Evolutionary conservation across 2,329 filamentous ascomycete genomes (phyloP), one percentile per base, ranked within the genome.

Genomic region (Camillea tinctor): DNA sequence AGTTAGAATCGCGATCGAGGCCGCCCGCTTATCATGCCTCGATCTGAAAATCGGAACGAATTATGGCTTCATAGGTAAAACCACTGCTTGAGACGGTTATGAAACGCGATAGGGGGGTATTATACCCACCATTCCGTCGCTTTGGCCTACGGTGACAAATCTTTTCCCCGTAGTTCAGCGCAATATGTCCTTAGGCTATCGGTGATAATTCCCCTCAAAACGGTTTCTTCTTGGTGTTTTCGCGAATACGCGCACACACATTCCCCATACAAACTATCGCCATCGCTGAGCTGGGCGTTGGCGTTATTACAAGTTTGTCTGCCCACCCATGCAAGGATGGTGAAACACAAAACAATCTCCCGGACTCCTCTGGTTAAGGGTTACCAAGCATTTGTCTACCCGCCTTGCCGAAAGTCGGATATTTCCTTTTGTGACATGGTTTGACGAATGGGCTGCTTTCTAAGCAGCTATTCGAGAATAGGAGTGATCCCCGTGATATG

Each of bases 1-100:
- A 44, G 13, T 15, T 17, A 11, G 17, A 44, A 44, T 44, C 36
- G 36, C n/a, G 17, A 44, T 44, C 36, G 36, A 21, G 52, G 30
- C 48, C 24, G 19, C 52, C 54, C 40, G 52, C 54, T 52, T 36
- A 9, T 44, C 40, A 40, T 36, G 60, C 50, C 60, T 49, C 49
- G 57, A 61, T 62, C 22, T 9, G 56, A 57, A 56, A 23, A 55
- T 54, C 48, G 23, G 55, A 54, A 57, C 49, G 50, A 48, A 36
- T 50, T 26, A 36, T 60, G 23, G 53, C 26, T 17, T 23, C 21
- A 48, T 52, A 19, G 48, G 56, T 13, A 44, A 26, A 56, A 30
- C 20, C 26, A 54, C 24, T 57, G 20, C 59, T 68, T 68, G 68
- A 68, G 66, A 69, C 66, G 64, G 63, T 59, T 65, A 55, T 70